Percentiles rank a stretch among this genome's conserved stretches.
Conservation (phyloP, 2,329 filamentous ascomycete genomes). For the Dothidotthia symphoricarpi region DNA sequence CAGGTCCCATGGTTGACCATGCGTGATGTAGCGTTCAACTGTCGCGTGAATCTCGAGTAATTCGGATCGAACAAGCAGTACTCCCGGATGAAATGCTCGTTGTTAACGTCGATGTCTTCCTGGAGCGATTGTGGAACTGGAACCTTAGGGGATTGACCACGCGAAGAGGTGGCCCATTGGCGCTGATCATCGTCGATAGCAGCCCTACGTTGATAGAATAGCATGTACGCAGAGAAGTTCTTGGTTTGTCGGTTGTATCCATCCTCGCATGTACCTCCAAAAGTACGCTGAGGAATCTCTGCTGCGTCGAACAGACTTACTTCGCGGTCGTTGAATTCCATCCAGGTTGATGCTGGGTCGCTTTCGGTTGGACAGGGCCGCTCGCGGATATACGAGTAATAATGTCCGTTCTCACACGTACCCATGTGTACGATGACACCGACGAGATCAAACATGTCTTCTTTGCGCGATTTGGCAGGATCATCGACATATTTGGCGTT, state of each 20-base stretch:
- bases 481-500: conserved; percentile 80
- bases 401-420: conserved; percentile 90
- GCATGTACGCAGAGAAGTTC: conserved; percentile 80
- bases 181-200: conserved; percentile 51
- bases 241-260: conserved; percentile 30
- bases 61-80: conserved; percentile 76
- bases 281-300: conserved; percentile 73
- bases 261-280: conserved; percentile 48
- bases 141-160: conserved; percentile 48
- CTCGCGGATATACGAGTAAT: conserved; percentile 93
- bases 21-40: conserved; percentile 59
- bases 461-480: conserved; percentile 52
- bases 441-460: conserved; percentile 89
- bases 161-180: conserved; percentile 42
- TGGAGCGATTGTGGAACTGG: conserved; percentile 47
- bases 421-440: conserved; percentile 91
- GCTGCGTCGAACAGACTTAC: conserved; percentile 73
- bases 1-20: conserved; percentile 51
- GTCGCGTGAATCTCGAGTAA: conserved; percentile 66
- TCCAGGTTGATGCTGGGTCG: conserved; percentile 60
- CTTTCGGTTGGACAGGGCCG: conserved; percentile 55
- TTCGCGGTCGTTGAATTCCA: conserved; percentile 91
- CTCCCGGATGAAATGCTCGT: conserved; percentile 68
- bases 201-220: conserved; percentile 87
- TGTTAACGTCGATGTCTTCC: conserved; percentile 65